phyloP scores from a whole-genome alignment of 169 alveolate genomes.

The Blepharisma undulans region DNA sequence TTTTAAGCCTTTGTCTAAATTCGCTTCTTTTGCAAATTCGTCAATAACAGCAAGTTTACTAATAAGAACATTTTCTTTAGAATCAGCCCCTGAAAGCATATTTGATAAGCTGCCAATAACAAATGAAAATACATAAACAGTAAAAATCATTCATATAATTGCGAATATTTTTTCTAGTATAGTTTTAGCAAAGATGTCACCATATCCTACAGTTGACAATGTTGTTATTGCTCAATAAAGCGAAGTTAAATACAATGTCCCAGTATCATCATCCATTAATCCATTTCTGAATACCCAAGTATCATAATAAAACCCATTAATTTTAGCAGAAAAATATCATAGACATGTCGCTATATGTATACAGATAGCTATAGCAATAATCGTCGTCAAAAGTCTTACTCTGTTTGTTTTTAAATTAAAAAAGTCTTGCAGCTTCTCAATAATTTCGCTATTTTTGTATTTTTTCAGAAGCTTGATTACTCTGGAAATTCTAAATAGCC shows the following conservation, averaged over 20 bases:
- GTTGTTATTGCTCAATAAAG: conserved; percentile 45
- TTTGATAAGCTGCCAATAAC: conserved; percentile 72
- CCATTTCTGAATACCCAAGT: conserved; percentile 70
- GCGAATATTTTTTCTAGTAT: conserved; percentile 33
- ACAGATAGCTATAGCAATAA: conserved; percentile 45
- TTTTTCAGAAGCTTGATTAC: conserved; percentile 35
- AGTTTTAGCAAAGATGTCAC: conserved; percentile 28
- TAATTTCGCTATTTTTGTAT: conserved; percentile 1
- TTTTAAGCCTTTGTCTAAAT: conserved; percentile 29
- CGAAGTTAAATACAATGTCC: conserved; percentile 22
- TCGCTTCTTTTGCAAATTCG: conserved; percentile 65
- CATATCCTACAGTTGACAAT: conserved; percentile 44
- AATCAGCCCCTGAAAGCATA: conserved; percentile 65
- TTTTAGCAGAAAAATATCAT: conserved; percentile 58
- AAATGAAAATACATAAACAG: conserved; percentile 51
- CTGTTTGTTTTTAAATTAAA: not conserved
- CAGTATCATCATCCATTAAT: conserved; percentile 45
- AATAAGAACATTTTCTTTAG: conserved; percentile 55
- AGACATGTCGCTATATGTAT: conserved; percentile 62
- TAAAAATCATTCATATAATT: conserved; percentile 38
- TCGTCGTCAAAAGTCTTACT: conserved; percentile 42
- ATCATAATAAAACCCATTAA: conserved; percentile 56
- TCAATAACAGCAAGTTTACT: conserved; percentile 59
- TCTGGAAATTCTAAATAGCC: conserved; percentile 62
- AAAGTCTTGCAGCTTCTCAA: conserved; percentile 28